phyloP scores from a whole-genome alignment of 1,139 yeast species.

The Yamadazyma sp. region DNA sequence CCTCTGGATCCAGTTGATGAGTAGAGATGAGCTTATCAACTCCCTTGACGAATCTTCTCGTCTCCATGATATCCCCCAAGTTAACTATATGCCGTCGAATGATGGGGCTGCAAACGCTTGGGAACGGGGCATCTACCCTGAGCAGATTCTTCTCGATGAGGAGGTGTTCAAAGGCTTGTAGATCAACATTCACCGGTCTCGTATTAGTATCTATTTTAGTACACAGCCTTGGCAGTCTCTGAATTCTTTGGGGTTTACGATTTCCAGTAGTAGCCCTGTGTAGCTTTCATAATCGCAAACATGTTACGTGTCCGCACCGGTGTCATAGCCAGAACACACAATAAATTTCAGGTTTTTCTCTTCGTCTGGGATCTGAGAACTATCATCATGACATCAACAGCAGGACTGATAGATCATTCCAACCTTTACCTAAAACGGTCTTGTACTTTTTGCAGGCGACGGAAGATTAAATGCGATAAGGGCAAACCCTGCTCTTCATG shows the following conservation, averaged over 20 bases:
- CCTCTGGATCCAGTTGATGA: slow-evolving; percentile 8
- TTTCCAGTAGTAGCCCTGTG: too few relatives aligned
- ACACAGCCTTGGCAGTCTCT: background rate
- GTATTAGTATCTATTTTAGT: background rate
- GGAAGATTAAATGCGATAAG: slow-evolving; percentile 41
- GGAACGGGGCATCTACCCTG: background rate
- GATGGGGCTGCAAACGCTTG: background rate
- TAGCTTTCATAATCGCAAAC: background rate
- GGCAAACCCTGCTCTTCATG: slow-evolving; percentile 34
- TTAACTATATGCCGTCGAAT: background rate
- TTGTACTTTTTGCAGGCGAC: slow-evolving; percentile 39
- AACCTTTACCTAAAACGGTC: background rate
- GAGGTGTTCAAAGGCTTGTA: background rate
- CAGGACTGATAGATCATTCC: background rate
- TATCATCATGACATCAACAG: background rate
- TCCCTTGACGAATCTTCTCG: background rate
- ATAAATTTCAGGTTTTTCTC: background rate
- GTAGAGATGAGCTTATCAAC: background rate
- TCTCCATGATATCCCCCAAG: background rate
- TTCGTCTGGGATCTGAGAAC: background rate
- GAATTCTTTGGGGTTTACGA: too few relatives aligned
- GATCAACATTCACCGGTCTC: background rate
- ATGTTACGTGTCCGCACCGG: background rate
- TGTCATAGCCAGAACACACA: slow-evolving; percentile 1
- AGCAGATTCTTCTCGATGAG: background rate